Evolutionary conservation across 2,329 filamentous ascomycete genomes (phyloP).

Genomic region (Simplicillium aogashimaense): DNA sequence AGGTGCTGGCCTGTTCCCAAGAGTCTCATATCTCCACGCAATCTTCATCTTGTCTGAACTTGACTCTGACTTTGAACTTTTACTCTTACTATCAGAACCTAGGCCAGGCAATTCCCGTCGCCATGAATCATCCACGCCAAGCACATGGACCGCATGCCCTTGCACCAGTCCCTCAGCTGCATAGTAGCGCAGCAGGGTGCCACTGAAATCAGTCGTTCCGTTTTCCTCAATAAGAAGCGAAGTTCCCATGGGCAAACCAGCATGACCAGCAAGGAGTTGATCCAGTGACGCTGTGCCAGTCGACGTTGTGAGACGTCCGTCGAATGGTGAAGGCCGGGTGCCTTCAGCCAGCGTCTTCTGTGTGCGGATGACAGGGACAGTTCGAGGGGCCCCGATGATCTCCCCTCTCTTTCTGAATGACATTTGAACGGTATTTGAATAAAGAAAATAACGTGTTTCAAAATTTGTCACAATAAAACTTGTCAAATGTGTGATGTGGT

Average conservation of each 20-base stretch:
- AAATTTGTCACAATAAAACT: too few species aligned
- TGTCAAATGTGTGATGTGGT: too few species aligned
- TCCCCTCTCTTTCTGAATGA: constrained; percentile 49
- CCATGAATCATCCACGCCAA: constrained; percentile 75
- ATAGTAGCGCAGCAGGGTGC: constrained; percentile 76
- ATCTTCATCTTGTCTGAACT: constrained; percentile 79
- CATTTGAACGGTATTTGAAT: constrained; percentile 27
- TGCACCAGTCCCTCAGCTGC: constrained; percentile 89
- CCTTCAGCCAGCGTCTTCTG: constrained; percentile 32
- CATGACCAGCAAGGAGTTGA: constrained; percentile 73
- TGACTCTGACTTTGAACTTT: constrained; percentile 26
- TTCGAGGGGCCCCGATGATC: constrained; percentile 29
- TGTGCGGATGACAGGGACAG: constrained; percentile 12
- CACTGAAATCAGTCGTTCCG: constrained; percentile 89
- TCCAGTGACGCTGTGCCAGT: constrained; percentile 85
- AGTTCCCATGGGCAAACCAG: constrained; percentile 72
- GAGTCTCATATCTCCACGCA: constrained; percentile 88
- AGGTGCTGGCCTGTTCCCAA: constrained; percentile 58
- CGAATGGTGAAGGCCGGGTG: constrained; percentile 76
- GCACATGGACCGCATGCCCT: constrained; percentile 77
- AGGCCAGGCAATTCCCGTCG: constrained; percentile 73
- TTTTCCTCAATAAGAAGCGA: constrained; percentile 76
- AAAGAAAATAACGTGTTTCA: not conserved
- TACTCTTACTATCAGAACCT: constrained; percentile 29
- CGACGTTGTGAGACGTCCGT: constrained; percentile 80